Percentiles rank a stretch among this genome's conserved stretches.
These are phyloP conservation scores for Aspergillus quadricinctus DNA, from an alignment of 2,329 filamentous ascomycete genomes.

Conservation along the genomic window DNA sequence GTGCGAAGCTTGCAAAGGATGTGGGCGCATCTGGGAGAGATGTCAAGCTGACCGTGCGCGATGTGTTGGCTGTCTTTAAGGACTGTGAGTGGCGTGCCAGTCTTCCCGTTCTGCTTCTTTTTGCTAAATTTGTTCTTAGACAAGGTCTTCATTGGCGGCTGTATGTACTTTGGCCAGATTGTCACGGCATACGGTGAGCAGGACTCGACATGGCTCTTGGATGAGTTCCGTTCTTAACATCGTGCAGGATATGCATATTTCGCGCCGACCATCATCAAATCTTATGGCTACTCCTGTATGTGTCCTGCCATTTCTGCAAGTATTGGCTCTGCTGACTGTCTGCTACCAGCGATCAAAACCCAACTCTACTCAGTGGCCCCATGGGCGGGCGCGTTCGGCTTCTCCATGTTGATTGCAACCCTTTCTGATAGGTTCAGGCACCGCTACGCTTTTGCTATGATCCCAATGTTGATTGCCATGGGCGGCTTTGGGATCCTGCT, in stretches of 20 bases:
- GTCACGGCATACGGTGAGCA: constrained; percentile 64
- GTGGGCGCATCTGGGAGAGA: constrained; percentile 64
- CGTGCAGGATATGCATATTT: constrained; percentile 66
- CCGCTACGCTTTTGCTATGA: constrained; percentile 68
- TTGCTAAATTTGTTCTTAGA: constrained; percentile 25
- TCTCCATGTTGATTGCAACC: constrained; percentile 70
- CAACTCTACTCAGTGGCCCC: constrained; percentile 52
- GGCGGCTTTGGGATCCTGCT: constrained; percentile 72
- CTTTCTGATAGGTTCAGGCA: constrained; percentile 68
- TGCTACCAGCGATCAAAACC: constrained; percentile 42
- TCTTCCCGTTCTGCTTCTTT: not conserved
- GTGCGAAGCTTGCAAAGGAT: constrained; percentile 62
- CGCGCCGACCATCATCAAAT: constrained; percentile 65
- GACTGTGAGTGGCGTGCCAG: constrained; percentile 46
- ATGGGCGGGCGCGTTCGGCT: constrained; percentile 70
- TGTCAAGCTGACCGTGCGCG: constrained; percentile 54
- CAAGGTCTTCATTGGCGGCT: constrained; percentile 67
- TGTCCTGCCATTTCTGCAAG: not conserved
- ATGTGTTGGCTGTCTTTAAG: constrained; percentile 62
- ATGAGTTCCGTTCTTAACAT: constrained; percentile 9
- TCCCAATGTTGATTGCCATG: constrained; percentile 65
- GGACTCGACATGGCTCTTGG: not conserved
- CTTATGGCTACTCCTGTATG: constrained; percentile 56
- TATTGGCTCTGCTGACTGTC: constrained; percentile 2
- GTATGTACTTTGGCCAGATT: constrained; percentile 79